phyloP scores from a whole-genome alignment of 768 basidiomycete species.

The Hypholoma fasciculare region DNA sequence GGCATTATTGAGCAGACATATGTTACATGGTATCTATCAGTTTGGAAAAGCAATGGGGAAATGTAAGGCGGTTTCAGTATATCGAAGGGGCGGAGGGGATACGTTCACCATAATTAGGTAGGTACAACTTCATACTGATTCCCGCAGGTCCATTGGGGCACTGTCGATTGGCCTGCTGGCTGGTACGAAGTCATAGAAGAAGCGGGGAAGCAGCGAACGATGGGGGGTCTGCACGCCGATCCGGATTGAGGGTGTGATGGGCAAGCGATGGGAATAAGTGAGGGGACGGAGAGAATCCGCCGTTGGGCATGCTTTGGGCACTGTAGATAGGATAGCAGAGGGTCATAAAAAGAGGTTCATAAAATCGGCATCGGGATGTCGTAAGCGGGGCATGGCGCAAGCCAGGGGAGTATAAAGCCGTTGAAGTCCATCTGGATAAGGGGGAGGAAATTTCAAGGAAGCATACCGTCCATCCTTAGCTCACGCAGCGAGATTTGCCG shows the following conservation, averaged over 20 bases:
- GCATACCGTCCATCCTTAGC: background rate
- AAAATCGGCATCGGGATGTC: background rate
- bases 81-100: background rate
- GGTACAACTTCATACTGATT: background rate
- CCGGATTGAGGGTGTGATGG: too few relatives aligned
- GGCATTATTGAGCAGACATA: background rate
- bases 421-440: background rate
- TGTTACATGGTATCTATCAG: background rate
- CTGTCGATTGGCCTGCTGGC: too few relatives aligned
- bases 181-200: too few relatives aligned
- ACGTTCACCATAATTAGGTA: background rate
- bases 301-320: background rate
- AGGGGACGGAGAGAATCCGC: too few relatives aligned
- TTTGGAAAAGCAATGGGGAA: background rate
- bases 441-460: background rate
- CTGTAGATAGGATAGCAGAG: background rate
- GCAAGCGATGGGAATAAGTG: too few relatives aligned
- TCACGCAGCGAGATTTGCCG: constrained; percentile 12
- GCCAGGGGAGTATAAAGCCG: background rate
- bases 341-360: background rate
- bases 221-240: too few relatives aligned
- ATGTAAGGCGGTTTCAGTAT: background rate
- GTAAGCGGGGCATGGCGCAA: background rate
- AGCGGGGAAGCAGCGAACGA: too few relatives aligned
- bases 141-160: too few relatives aligned